Evolutionary conservation across 75 land plant genomes (phyloP).

Genomic region (Picea sitchensis): DNA sequence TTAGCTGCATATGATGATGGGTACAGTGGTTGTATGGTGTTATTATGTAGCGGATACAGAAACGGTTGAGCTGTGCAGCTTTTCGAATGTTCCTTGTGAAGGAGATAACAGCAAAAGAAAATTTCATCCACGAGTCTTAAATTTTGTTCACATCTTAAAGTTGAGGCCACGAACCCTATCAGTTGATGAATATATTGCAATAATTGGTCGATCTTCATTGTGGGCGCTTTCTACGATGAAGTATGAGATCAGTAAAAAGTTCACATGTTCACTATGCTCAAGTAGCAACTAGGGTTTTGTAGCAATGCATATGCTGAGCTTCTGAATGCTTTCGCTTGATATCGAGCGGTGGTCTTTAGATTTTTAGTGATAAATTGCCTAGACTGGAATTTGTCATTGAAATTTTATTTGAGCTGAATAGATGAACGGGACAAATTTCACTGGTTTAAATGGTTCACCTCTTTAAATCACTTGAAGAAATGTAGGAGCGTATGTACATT

Average conservation of each 20-base stretch:
- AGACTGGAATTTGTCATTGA: neutral
- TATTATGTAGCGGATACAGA: too few species aligned
- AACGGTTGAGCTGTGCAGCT: constrained; percentile 3
- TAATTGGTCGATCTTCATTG: neutral
- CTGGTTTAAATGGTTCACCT: too few species aligned
- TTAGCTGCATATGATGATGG: too few species aligned
- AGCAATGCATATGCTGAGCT: neutral
- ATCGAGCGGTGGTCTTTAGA: neutral
- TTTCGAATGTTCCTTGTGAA: neutral
- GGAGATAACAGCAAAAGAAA: too few species aligned
- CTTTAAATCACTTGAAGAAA: too few species aligned
- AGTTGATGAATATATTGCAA: neutral
- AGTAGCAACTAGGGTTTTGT: neutral
- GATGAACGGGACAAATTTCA: too few species aligned
- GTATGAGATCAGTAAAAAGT: neutral
- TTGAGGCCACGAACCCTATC: too few species aligned
- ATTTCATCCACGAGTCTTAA: too few species aligned
- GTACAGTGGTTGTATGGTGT: too few species aligned
- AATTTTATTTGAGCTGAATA: neutral
- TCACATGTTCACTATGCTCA: neutral
- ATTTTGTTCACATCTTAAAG: too few species aligned
- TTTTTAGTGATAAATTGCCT: neutral
- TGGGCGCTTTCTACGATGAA: neutral
- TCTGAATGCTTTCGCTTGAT: neutral
- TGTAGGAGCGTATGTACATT: too few species aligned